phyloP scores from a whole-genome alignment of 345 rosid genomes.

The Erysimum cheiranthoides region DNA sequence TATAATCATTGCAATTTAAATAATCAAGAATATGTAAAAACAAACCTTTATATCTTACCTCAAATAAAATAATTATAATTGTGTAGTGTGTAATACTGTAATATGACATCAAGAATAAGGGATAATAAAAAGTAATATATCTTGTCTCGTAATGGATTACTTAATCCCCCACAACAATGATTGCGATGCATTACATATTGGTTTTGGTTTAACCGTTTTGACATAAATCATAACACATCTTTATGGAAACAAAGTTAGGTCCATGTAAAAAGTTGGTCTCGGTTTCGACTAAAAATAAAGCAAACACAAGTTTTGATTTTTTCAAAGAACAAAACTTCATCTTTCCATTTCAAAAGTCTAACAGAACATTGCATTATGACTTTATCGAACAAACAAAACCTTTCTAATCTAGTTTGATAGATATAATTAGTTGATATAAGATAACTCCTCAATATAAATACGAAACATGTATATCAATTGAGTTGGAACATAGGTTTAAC shows the following conservation, averaged over 20 bases:
- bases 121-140: conserved; percentile 24
- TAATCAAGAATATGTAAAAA: background rate
- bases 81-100: background rate
- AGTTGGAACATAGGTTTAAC: too few relatives aligned
- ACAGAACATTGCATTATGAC: conserved; percentile 2
- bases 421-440: background rate
- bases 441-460: background rate
- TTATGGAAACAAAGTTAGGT: conserved; percentile 39
- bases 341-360: conserved; percentile 3
- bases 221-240: conserved; percentile 11
- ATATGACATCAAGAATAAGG: background rate
- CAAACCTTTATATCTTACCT: background rate
- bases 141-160: conserved; percentile 30
- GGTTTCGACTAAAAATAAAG: conserved; percentile 7
- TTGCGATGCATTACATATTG: conserved; percentile 27
- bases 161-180: conserved; percentile 35
- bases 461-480: too few relatives aligned
- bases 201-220: conserved; percentile 21
- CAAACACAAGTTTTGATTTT: background rate
- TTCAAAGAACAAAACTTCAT: background rate
- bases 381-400: conserved; percentile 1
- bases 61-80: background rate
- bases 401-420: conserved; percentile 9
- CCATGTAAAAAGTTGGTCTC: conserved; percentile 36
- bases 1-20: conserved; percentile 21